These are phyloP conservation scores for Canna indica DNA, from an alignment of 176 grass and related monocot species.

Conservation along the genomic window DNA sequence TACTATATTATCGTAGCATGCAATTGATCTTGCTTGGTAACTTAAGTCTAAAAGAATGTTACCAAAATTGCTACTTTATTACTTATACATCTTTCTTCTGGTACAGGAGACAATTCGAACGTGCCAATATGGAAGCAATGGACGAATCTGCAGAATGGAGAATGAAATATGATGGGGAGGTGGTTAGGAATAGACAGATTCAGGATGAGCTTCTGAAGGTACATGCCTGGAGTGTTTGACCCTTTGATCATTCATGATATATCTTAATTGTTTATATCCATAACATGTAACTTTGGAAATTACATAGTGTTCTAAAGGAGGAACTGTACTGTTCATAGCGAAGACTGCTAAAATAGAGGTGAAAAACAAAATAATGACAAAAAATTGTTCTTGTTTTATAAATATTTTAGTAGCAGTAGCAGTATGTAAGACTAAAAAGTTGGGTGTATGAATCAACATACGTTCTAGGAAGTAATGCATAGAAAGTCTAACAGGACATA, in stretches of 20 bases:
- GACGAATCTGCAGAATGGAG: constrained; percentile 98
- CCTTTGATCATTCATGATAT: not conserved
- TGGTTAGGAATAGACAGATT: constrained; percentile 44
- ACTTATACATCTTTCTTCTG: not conserved
- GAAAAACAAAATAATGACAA: not conserved
- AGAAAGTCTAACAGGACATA: no score
- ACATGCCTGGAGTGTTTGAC: not conserved
- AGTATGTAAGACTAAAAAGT: no score
- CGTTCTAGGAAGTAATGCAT: no score
- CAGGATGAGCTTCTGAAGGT: constrained; percentile 75
- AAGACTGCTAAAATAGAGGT: not conserved
- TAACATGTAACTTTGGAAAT: not conserved
- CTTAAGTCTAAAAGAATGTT: not conserved
- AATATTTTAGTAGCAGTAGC: no score
- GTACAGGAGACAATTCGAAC: constrained; percentile 29
- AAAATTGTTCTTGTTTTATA: not conserved
- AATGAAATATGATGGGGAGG: constrained; percentile 73
- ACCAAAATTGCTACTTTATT: not conserved
- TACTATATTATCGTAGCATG: not conserved
- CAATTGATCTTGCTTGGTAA: not conserved
- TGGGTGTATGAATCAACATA: no score
- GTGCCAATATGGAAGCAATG: constrained; percentile 89
- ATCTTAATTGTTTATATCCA: not conserved
- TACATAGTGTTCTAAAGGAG: not conserved
- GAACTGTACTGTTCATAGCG: no score